Evolutionary conservation across 768 basidiomycete species (phyloP).

Genomic region (Leccinum sublutescens): DNA sequence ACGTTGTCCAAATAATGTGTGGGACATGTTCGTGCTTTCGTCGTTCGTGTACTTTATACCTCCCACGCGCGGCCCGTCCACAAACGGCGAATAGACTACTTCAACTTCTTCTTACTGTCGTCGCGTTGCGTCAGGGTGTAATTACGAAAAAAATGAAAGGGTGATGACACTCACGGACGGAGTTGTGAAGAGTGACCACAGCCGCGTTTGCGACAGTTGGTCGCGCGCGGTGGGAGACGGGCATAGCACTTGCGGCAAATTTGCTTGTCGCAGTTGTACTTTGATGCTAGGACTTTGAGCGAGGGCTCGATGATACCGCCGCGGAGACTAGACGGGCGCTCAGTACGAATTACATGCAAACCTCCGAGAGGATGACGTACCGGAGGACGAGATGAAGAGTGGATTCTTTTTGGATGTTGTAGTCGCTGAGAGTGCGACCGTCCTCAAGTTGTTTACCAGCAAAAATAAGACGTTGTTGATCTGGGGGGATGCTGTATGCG

Average conservation of each 20-base stretch:
- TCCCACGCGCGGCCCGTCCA: constrained; percentile 3
- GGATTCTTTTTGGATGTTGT: constrained; percentile 98
- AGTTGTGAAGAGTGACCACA: constrained; percentile 92
- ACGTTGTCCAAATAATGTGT: constrained; percentile 1
- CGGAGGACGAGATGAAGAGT: constrained; percentile 97
- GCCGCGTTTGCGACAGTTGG: constrained; percentile 96
- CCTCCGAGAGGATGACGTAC: constrained; percentile 41
- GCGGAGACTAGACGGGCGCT: constrained; percentile 13
- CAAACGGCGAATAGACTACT: constrained; percentile 50
- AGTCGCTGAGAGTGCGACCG: constrained; percentile 93
- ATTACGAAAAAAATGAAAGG: not conserved
- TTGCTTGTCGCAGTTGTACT: constrained; percentile 99
- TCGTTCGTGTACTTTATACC: constrained; percentile 14
- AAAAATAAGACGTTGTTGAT: constrained; percentile 38
- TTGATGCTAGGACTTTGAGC: constrained; percentile 92
- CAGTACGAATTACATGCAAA: not conserved
- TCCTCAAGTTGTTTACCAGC: constrained; percentile 99
- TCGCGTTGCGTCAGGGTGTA: not conserved
- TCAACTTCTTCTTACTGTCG: constrained; percentile 90
- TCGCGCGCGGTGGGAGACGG: constrained; percentile 97
- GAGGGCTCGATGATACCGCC: constrained; percentile 99
- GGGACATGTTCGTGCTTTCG: not conserved
- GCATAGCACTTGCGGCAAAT: constrained; percentile 99
- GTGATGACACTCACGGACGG: constrained; percentile 66
- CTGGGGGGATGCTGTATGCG: constrained; percentile 36